Conservation (phyloP, 2,329 filamentous ascomycete genomes). For the Exophiala lecanii-corni region DNA sequence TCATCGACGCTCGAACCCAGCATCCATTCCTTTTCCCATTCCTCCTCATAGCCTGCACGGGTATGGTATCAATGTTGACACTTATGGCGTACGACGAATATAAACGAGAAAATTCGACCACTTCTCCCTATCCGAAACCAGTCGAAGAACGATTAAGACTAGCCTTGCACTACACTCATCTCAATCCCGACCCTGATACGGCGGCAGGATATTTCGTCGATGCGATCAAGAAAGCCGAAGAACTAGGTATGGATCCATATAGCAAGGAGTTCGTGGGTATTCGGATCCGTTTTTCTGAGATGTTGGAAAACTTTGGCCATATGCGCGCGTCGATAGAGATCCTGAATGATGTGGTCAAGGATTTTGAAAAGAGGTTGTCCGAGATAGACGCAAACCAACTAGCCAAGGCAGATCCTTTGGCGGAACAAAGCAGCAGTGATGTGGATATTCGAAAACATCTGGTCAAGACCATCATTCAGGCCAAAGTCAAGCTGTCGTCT, state of each 20-base stretch:
- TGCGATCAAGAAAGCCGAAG: constrained; percentile 68
- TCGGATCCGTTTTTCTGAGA: constrained; percentile 71
- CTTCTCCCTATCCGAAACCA: constrained; percentile 40
- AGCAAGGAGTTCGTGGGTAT: constrained; percentile 88
- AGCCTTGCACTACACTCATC: constrained; percentile 82
- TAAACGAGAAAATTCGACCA: constrained; percentile 38
- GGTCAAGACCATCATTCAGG: constrained; percentile 23
- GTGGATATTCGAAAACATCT: constrained; percentile 12
- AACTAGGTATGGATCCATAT: constrained; percentile 77
- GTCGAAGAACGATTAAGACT: constrained; percentile 63
- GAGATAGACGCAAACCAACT: constrained; percentile 32
- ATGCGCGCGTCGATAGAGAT: constrained; percentile 69
- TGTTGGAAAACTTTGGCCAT: constrained; percentile 73
- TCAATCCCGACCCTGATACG: constrained; percentile 66
- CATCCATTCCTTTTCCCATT: constrained; percentile 39
- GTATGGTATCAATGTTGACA: constrained; percentile 33
- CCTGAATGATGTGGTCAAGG: constrained; percentile 67
- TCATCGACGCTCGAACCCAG: constrained; percentile 23
- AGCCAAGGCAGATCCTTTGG: background rate
- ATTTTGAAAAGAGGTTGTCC: constrained; percentile 55
- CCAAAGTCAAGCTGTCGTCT: constrained; percentile 72
- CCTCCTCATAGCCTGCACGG: constrained; percentile 37
- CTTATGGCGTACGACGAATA: constrained; percentile 43
- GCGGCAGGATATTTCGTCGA: constrained; percentile 80
- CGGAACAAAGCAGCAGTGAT: background rate